A percentile compares a stretch with the other conserved stretches of the same genome.
Evolutionary conservation across 306 rosid species (phyloP).

Genomic region (Quercus mongolica): DNA sequence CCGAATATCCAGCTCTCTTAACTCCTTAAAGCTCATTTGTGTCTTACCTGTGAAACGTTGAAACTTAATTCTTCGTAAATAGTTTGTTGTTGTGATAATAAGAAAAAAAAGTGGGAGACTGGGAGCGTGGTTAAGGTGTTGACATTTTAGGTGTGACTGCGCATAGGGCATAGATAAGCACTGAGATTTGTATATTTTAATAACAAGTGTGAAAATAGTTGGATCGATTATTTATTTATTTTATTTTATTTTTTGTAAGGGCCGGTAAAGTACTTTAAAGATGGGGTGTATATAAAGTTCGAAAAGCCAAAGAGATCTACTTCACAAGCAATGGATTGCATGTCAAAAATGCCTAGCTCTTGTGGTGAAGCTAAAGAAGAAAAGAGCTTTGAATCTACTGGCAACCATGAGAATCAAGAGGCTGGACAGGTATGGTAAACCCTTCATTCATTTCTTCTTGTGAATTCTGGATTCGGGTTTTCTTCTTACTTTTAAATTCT

Average conservation of each 20-base stretch:
- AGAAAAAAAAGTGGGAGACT: not conserved
- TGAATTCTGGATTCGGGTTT: not conserved
- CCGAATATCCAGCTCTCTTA: constrained; percentile 19
- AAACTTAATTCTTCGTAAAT: constrained; percentile 3
- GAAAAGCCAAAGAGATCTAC: constrained; percentile 15
- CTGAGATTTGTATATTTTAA: constrained; percentile 23
- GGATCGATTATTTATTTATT: too few relatives aligned
- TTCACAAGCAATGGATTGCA: constrained; percentile 8
- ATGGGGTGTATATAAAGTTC: not conserved
- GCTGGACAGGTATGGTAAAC: constrained; percentile 15
- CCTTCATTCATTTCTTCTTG: not conserved
- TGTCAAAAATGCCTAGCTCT: constrained; percentile 35
- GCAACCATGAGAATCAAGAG: constrained; percentile 16
- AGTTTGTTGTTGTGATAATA: constrained; percentile 2
- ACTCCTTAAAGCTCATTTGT: constrained; percentile 13
- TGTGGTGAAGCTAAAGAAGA: constrained; percentile 10
- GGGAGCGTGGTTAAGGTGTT: constrained; percentile 45
- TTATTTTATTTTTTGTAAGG: constrained; percentile 9
- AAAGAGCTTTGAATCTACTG: constrained; percentile 34
- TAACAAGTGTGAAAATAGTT: too few relatives aligned
- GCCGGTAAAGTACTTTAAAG: not conserved
- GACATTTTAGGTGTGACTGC: constrained; percentile 47
- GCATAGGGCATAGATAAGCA: constrained; percentile 27
- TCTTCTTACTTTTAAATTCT: not conserved
- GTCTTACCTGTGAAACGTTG: constrained; percentile 28